A percentile compares a stretch with the other conserved stretches of the same genome.
phyloP scores from a whole-genome alignment of 2,329 filamentous ascomycete species.

The Diaporthe citrichinensis region DNA sequence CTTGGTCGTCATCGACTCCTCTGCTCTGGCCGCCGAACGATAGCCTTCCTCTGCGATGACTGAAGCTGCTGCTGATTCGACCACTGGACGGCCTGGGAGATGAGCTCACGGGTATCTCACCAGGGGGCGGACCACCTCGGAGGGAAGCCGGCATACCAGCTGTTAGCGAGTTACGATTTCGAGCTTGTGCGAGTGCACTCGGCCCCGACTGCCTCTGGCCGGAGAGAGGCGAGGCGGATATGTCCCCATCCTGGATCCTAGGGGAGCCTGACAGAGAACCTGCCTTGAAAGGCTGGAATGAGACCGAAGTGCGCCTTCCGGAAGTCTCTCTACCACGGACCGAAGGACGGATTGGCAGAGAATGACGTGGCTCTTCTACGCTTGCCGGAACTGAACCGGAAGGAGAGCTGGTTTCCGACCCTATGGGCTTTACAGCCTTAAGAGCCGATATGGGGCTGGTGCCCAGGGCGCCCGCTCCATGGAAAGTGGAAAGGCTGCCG shows the following conservation, averaged over 20 bases:
- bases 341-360: constrained; percentile 61
- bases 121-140: constrained; percentile 73
- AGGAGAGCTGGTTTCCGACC: constrained; percentile 74
- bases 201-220: constrained; percentile 63
- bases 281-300: constrained; percentile 96
- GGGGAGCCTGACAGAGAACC: constrained; percentile 95
- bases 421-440: constrained; percentile 74
- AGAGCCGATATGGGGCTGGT: constrained; percentile 90
- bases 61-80: constrained; percentile 95
- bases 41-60: constrained; percentile 82
- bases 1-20: constrained; percentile 78
- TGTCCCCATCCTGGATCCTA: constrained; percentile 63
- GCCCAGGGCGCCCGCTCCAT: constrained; percentile 82
- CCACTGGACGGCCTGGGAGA: constrained; percentile 87
- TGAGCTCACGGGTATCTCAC: constrained; percentile 77
- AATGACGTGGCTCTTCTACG: constrained; percentile 63
- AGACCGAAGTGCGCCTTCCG: constrained; percentile 83
- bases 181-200: constrained; percentile 67
- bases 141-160: constrained; percentile 82
- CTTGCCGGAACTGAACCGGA: constrained; percentile 64
- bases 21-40: constrained; percentile 82
- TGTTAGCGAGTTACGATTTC: constrained; percentile 80
- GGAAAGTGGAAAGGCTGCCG: constrained; percentile 90
- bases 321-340: constrained; percentile 64
- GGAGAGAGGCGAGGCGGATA: constrained; percentile 70